Conservation (phyloP, 176 grass and related monocot species). For the Pharus latifolius region DNA sequence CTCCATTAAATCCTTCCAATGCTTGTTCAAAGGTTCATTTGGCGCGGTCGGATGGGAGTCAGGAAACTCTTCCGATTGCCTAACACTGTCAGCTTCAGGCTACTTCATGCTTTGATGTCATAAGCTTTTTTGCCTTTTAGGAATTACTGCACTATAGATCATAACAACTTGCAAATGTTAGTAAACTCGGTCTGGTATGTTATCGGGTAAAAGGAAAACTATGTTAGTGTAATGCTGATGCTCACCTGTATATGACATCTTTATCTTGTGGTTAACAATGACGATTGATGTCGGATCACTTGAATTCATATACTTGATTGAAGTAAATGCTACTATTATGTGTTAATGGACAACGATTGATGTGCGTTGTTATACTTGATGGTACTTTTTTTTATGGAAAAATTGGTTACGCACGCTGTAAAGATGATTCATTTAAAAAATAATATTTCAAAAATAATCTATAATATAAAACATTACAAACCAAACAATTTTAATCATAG, state of each 20-base stretch:
- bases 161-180: too few species aligned
- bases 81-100: background rate
- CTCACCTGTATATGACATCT: background rate
- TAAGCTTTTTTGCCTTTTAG: background rate
- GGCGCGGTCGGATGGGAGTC: background rate
- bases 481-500: too few species aligned
- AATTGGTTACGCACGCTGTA: too few species aligned
- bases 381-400: too few species aligned
- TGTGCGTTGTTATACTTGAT: background rate
- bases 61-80: background rate
- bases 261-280: constrained; percentile 2
- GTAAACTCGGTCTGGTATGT: background rate
- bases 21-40: constrained; percentile 25
- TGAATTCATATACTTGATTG: background rate
- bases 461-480: too few species aligned
- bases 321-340: background rate
- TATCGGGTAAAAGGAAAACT: background rate
- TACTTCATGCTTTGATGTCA: background rate
- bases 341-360: background rate
- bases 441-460: too few species aligned
- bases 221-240: background rate
- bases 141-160: background rate
- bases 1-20: background rate
- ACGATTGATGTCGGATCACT: background rate
- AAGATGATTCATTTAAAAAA: too few species aligned